Base-by-base conservation (phyloP, 2,329 filamentous ascomycete species). In the Lanzia echinophila region DNA sequence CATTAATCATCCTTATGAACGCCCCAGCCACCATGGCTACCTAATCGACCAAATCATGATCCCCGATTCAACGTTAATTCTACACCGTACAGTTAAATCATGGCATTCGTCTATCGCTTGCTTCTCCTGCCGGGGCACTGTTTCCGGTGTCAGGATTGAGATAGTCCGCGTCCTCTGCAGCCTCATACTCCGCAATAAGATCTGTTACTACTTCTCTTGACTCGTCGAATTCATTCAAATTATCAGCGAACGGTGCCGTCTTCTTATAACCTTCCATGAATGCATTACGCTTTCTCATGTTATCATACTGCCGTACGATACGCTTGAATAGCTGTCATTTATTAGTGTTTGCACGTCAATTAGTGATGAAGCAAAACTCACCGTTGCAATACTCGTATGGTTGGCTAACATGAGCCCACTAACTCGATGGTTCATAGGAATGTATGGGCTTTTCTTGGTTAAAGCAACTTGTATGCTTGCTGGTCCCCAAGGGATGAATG, bases 401-500 rank as follows among this genome's bases (percentile, higher is more conserved):
- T 99, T 99, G 12, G 94, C 94, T 56, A 99, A 76, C 94, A 99
- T 99, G 55, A 99, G 79, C 2, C 94, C 94, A 60, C 90, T 96
- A 51, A 99, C 94, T 47, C 94, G 86, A 68, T 96, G 90, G 62
- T 88, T 90, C 75, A 95, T 95, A 53, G 90, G 87, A 41, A 96
- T 87, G 68, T 99, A 97, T 1, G 95, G 95, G 41, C 91, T 96
- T 67, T 95, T 90, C 75, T 96, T 96, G 2, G 94, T 96, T 58
- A 99, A 73, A 3, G 94, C 95, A 12, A 99, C 94, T 71, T 99
- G 94, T 60, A 99, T 99, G 67, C 90, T 95, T 28, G 94, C 94
- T 1, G 94, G 94, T 0, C 94, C 94, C 94, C 94, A 99, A 10
- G 95, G 94, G 59, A 99, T 99, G 68, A 99, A 99, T 0, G 90